Base-by-base conservation (phyloP, 225 moss, liverwort and hornwort genomes). In the Neckera pumila region DNA sequence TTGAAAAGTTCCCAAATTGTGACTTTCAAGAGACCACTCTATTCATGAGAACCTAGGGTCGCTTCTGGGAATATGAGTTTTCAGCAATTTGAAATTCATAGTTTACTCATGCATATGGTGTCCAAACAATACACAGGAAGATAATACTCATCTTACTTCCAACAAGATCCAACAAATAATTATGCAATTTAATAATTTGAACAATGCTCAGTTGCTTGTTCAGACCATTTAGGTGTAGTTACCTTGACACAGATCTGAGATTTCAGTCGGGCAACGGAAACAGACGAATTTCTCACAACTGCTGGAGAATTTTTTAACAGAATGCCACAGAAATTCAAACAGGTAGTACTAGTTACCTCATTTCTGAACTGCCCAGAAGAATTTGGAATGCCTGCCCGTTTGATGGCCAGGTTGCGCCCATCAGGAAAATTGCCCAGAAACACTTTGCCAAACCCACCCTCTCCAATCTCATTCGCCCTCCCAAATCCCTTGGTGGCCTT, bases 371-470 rank as follows among this genome's bases (percentile, higher is more conserved):
- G 87, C 14, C 76, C 79, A 13, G 40, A 54, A 7, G 61, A 72
- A 64, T 72, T 65, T 5, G 73, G 27, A 26, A 81, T 34, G 19
- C 86, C 70, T 5, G 91, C 92, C 15, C 69, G 87, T 79, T 90
- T 92, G 85, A 92, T 89, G 73, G 92, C 92, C 21, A 92, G 60
- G 1, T 58, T 58, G 17, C 85, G 82, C 25, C 89, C 91, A 73
- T 73, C 89, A 30, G 85, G 72, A 49, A 92, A 90, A 21, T 58
- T 84, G 43, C 85, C 90, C 19, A 89, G 30, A 58, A 90, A 92
- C 25, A 90, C 92, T 88, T 89, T 89, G 85, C 92, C 90, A 45
- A 91, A 92, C 9, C 87, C 91, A 11, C 92, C 92, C 66, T 87
- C 87, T 26, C 92, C 90, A 83, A 92, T 91, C 75, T 92, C 90